Percentiles rank a stretch among this genome's conserved stretches.
These are phyloP conservation scores for Glebionis coronaria DNA, from an alignment of 129 eudicot species.

Conservation along the genomic window DNA sequence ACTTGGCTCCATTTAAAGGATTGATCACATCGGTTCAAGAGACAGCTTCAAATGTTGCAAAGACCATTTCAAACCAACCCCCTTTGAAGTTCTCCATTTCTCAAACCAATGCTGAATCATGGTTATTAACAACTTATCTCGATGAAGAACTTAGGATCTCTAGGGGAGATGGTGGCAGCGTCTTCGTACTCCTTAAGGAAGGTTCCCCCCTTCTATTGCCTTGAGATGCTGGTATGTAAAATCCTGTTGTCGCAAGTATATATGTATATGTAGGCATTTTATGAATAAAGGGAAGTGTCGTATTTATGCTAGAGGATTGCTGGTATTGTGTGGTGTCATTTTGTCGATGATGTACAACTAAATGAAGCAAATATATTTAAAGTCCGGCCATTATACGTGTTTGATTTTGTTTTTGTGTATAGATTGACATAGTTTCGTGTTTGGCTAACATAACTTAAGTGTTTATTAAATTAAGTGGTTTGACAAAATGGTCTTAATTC, in stretches of 20 bases:
- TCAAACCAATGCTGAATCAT: conserved; percentile 58
- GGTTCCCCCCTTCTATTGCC: conserved; percentile 62
- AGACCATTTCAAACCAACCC: conserved; percentile 75
- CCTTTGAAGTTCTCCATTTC: conserved; percentile 70
- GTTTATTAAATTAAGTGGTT: too few relatives aligned
- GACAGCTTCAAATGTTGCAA: conserved; percentile 80
- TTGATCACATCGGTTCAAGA: conserved; percentile 68
- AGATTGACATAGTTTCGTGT: too few relatives aligned
- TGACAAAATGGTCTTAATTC: too few relatives aligned
- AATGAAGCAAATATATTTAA: too few relatives aligned
- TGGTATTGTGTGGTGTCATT: too few relatives aligned
- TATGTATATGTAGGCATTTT: not conserved
- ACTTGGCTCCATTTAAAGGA: conserved; percentile 69
- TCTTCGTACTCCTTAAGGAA: conserved; percentile 78
- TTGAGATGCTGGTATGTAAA: conserved; percentile 16
- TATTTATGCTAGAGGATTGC: too few relatives aligned
- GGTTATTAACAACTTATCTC: conserved; percentile 90
- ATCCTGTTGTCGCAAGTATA: not conserved
- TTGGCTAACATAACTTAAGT: too few relatives aligned
- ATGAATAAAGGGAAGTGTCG: not conserved
- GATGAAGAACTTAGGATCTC: conserved; percentile 83
- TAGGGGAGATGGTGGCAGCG: conserved; percentile 85
- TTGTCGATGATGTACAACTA: too few relatives aligned
- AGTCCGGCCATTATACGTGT: too few relatives aligned
- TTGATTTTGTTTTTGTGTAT: too few relatives aligned